phyloP scores from a whole-genome alignment of 2,329 filamentous ascomycete species.

The Claviceps monticola region DNA sequence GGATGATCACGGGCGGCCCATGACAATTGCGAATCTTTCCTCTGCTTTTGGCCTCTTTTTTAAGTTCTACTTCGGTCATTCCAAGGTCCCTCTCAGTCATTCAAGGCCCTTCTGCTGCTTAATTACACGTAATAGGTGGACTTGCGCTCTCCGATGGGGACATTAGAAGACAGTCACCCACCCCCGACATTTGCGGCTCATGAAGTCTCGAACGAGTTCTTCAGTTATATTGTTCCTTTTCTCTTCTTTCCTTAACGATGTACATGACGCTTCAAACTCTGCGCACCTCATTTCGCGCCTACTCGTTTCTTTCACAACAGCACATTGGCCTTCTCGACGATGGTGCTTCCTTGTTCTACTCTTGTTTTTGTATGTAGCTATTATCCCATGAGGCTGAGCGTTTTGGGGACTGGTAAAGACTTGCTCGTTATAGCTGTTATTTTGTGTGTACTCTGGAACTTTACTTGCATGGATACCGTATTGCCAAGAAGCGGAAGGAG shows the following conservation, averaged over 20 bases:
- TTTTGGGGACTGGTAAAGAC: constrained; percentile 8
- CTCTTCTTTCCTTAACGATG: constrained; percentile 6
- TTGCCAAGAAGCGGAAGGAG: constrained; percentile 1
- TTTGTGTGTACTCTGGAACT: constrained; percentile 3
- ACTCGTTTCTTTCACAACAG: background rate
- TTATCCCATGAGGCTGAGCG: constrained; percentile 8
- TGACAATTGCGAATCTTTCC: too few relatives aligned
- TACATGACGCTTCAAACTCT: constrained; percentile 4
- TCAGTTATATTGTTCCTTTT: background rate
- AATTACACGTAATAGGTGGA: background rate
- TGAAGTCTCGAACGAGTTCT: background rate
- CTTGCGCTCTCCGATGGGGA: background rate
- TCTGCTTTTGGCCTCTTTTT: background rate
- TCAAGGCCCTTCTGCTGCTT: background rate
- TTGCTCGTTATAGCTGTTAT: too few relatives aligned
- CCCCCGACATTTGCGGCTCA: background rate
- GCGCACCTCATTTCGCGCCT: too few relatives aligned
- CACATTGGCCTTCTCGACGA: background rate
- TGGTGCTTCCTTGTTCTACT: background rate
- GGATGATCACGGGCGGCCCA: too few relatives aligned
- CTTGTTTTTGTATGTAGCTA: background rate
- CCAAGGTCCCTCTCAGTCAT: background rate
- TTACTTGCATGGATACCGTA: constrained; percentile 1
- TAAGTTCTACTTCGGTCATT: background rate
- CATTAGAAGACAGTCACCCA: too few relatives aligned